Evolutionary conservation across 495 filamentous ascomycete genomes (phyloP).

Genomic region (Rusavskia elegans): DNA sequence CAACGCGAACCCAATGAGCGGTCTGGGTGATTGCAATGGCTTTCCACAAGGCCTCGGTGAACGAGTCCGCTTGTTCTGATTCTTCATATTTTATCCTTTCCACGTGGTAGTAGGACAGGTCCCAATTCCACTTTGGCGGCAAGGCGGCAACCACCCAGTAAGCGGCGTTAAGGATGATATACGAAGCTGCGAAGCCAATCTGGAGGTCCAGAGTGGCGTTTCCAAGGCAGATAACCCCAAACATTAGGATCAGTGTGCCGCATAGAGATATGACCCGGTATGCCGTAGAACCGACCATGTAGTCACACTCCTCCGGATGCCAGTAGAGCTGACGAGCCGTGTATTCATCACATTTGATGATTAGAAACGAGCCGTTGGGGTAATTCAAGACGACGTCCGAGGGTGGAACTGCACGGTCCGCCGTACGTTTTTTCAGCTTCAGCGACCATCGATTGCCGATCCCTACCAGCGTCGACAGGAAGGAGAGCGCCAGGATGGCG

Average conservation of each 20-base stretch:
- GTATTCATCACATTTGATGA: constrained; percentile 45
- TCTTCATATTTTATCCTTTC: constrained; percentile 14
- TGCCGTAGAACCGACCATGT: constrained; percentile 16
- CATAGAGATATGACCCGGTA: constrained; percentile 26
- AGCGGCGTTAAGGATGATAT: constrained; percentile 26
- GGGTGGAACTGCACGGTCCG: constrained; percentile 30
- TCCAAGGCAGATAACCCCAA: constrained; percentile 28
- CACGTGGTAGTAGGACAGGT: constrained; percentile 21
- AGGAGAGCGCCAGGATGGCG: constrained; percentile 24
- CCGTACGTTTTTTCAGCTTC: constrained; percentile 21
- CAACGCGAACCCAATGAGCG: constrained; percentile 20
- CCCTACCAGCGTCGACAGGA: constrained; percentile 28
- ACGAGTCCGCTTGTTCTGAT: constrained; percentile 15
- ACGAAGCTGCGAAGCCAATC: constrained; percentile 24
- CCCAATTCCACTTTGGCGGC: constrained; percentile 24
- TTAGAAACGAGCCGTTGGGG: constrained; percentile 42
- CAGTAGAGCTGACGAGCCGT: constrained; percentile 49
- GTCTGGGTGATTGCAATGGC: constrained; percentile 23
- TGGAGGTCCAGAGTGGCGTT: constrained; percentile 25
- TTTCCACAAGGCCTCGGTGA: constrained; percentile 29
- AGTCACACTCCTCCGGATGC: constrained; percentile 31
- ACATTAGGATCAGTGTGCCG: constrained; percentile 30
- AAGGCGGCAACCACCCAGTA: constrained; percentile 32
- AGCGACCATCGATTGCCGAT: constrained; percentile 25
- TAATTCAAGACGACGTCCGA: constrained; percentile 48